phyloP scores from a whole-genome alignment of 148 eudicot species.

The Chenopodium album region DNA sequence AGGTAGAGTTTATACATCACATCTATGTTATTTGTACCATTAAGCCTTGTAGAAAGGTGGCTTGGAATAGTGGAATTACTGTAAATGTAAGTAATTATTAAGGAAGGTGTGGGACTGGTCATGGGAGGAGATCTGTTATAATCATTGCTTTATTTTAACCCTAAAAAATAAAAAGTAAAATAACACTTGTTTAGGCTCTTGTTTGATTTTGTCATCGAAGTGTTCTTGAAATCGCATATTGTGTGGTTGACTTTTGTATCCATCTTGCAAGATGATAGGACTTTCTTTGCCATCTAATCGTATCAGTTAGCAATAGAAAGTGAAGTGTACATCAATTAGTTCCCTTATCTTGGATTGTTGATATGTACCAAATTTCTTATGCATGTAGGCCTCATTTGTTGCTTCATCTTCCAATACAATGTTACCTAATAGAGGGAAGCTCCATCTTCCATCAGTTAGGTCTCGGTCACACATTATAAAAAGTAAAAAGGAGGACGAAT shows the following conservation, averaged over 20 bases:
- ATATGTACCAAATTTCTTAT: constrained; percentile 6
- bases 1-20: too few species aligned
- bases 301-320: background rate
- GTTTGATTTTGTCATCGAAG: background rate
- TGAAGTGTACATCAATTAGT: background rate
- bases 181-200: background rate
- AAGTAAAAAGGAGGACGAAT: constrained; percentile 58
- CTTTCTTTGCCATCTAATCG: background rate
- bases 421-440: constrained; percentile 35
- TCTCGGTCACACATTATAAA: constrained; percentile 45
- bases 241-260: background rate
- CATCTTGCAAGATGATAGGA: background rate
- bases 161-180: background rate
- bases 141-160: background rate
- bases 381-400: constrained; percentile 46
- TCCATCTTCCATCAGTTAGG: constrained; percentile 33
- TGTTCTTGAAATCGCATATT: background rate
- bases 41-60: background rate
- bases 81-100: background rate
- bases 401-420: constrained; percentile 42
- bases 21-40: background rate
- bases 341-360: constrained; percentile 10
- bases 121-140: background rate
- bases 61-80: background rate
- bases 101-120: background rate